Evolutionary conservation across 108 stramenopile species (phyloP), one percentile per base, ranked within the genome.

Genomic region (Craspedostauros australis): DNA sequence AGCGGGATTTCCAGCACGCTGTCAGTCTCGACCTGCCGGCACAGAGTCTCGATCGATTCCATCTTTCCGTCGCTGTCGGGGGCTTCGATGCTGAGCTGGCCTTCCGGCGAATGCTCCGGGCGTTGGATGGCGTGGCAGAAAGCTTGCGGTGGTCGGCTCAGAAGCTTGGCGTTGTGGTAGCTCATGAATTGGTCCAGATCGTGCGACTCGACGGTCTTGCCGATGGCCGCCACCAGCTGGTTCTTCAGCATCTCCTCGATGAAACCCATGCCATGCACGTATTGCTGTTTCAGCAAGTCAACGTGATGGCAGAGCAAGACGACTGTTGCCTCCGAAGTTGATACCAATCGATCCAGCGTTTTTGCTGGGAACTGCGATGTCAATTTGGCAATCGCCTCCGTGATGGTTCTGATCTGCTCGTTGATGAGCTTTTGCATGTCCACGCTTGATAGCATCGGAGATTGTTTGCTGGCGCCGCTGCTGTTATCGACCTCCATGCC

Each of bases 121-220:
- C 70, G 70, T 32, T 85, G 60, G 50, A 93, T 73, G 32, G 85
- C 65, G 37, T 77, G 72, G 19, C 79, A 82, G 50, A 93, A 89
- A n/a, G 80, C 81, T 39, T 54, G 53, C 3, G 87, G 83, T 18
- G 55, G 14, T 1, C 53, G 47, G 12, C 32, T 26, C 24, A 86
- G 66, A 39, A 93, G 38, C 34, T 52, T 72, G 29, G 54, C 64
- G 47, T 83, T 68, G 60, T 88, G 78, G 32, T 60, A 69, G 18
- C 26, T 68, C 57, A 86, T 54, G 60, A 79, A 93, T 25, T 75
- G 42, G 9, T 78, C 85, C 8, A 93, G 47, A 47, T 89, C 86
- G 12, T 50, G 36, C 3, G 63, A 14, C 0, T 57, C 42, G 7
- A 93, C 56, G 39, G 58, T 51, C 48, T 88, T 93, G 18, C 91